These are phyloP conservation scores for Trichosanthes truncata DNA, from an alignment of 306 rosid genomes.

Conservation along the genomic window DNA sequence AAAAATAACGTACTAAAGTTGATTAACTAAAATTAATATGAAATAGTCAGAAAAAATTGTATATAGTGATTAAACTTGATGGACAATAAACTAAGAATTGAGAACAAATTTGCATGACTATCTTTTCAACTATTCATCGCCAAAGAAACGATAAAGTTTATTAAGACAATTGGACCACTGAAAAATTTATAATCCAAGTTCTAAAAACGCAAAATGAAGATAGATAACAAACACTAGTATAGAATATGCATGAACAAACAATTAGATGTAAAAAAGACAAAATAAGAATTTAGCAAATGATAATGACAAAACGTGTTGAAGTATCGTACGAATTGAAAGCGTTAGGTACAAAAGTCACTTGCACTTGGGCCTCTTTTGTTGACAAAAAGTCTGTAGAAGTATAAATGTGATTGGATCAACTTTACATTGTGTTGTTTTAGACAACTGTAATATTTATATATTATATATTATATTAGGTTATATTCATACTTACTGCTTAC, in stretches of 20 bases:
- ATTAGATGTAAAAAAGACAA: background rate
- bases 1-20: background rate
- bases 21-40: too few relatives aligned
- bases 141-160: too few relatives aligned
- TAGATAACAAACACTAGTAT: too few relatives aligned
- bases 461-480: background rate
- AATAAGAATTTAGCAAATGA: background rate
- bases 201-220: background rate
- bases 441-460: background rate
- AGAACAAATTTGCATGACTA: too few relatives aligned
- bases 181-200: background rate
- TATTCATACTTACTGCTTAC: constrained; percentile 1
- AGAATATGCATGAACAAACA: background rate
- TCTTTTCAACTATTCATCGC: too few relatives aligned
- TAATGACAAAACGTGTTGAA: background rate
- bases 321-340: background rate
- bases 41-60: too few relatives aligned
- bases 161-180: background rate
- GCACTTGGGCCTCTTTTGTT: background rate
- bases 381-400: constrained; percentile 3
- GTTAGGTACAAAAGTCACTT: background rate
- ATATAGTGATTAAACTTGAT: background rate
- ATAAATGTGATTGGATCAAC: constrained; percentile 4
- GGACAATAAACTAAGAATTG: background rate
- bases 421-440: background rate